Percentiles rank a stretch among this genome's conserved stretches.
Evolutionary conservation across 768 basidiomycete genomes (phyloP).

Genomic region (Coprinopsis marcescibilis): DNA sequence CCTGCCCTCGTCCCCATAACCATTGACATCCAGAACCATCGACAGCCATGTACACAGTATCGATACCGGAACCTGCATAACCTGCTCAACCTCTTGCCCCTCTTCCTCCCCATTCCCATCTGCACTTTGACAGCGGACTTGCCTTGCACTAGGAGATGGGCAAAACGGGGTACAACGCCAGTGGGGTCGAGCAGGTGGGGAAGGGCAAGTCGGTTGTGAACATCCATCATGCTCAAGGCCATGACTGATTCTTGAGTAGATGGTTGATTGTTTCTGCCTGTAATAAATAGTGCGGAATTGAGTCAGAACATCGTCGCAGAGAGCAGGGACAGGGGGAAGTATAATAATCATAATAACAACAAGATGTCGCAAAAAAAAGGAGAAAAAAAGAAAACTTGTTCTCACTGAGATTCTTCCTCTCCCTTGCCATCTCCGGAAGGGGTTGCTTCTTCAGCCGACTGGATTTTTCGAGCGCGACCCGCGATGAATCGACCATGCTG

Average conservation of each 20-base stretch:
- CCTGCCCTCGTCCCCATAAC: neutral
- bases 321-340: neutral
- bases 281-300: neutral
- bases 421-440: conserved; percentile 67
- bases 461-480: conserved; percentile 50
- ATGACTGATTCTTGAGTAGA: conserved; percentile 78
- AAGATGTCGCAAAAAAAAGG: neutral
- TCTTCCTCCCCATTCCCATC: conserved; percentile 33
- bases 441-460: conserved; percentile 45
- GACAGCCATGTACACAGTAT: conserved; percentile 72
- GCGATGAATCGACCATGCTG: conserved; percentile 60
- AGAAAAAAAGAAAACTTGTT: conserved; percentile 48
- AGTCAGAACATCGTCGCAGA: neutral
- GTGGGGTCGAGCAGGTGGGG: conserved; percentile 14
- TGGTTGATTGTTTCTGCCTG: conserved; percentile 88
- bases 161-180: conserved; percentile 12
- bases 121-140: conserved; percentile 9
- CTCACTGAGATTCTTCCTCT: conserved; percentile 84
- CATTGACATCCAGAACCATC: conserved; percentile 21
- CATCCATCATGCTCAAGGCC: conserved; percentile 56
- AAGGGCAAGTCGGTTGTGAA: conserved; percentile 37
- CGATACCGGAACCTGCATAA: conserved; percentile 28
- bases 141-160: conserved; percentile 22
- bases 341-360: neutral
- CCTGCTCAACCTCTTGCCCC: conserved; percentile 30